Percentiles rank a stretch among this genome's conserved stretches.
Conservation (phyloP, 352 stramenopile genomes). For the Phytophthora cryptogea region DNA sequence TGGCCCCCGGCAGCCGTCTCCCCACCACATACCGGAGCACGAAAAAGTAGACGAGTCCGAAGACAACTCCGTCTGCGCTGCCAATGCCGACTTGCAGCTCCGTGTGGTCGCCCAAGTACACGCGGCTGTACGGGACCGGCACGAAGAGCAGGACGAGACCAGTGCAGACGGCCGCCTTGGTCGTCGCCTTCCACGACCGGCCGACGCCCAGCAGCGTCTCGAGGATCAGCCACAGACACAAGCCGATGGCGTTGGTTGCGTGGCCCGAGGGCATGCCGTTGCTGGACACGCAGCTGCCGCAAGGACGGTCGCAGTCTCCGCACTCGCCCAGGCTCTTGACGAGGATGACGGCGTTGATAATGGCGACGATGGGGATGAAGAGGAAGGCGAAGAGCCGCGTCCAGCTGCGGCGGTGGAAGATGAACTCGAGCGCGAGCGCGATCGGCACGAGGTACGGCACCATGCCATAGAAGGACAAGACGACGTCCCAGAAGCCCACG, state of each 20-base stretch:
- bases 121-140: slow-evolving; percentile 59
- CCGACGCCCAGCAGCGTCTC: slow-evolving; percentile 46
- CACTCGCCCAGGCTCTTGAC: slow-evolving; percentile 50
- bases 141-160: slow-evolving; percentile 39
- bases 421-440: slow-evolving; percentile 42
- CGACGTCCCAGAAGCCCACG: slow-evolving; percentile 53
- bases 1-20: slow-evolving; percentile 30
- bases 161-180: slow-evolving; percentile 19
- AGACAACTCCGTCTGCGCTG: slow-evolving; percentile 38
- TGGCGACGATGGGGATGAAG: slow-evolving; percentile 52
- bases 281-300: slow-evolving; percentile 48
- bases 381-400: slow-evolving; percentile 49
- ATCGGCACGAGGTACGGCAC: slow-evolving; percentile 60
- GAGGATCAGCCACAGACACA: slow-evolving; percentile 55
- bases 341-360: slow-evolving; percentile 49
- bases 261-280: slow-evolving; percentile 63
- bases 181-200: slow-evolving; percentile 18
- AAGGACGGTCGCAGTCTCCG: slow-evolving; percentile 50
- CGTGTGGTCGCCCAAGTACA: slow-evolving; percentile 68
- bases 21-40: slow-evolving; percentile 44
- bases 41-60: slow-evolving; percentile 51
- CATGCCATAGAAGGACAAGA: slow-evolving; percentile 57
- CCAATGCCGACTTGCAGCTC: slow-evolving; percentile 51
- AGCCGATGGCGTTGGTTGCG: slow-evolving; percentile 52
- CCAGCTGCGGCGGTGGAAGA: slow-evolving; percentile 51